Percentiles rank a stretch among this genome's conserved stretches.
These are phyloP conservation scores for Trichomonas gallinae DNA, from an alignment of 208 protist genomes.

Conservation along the genomic window DNA sequence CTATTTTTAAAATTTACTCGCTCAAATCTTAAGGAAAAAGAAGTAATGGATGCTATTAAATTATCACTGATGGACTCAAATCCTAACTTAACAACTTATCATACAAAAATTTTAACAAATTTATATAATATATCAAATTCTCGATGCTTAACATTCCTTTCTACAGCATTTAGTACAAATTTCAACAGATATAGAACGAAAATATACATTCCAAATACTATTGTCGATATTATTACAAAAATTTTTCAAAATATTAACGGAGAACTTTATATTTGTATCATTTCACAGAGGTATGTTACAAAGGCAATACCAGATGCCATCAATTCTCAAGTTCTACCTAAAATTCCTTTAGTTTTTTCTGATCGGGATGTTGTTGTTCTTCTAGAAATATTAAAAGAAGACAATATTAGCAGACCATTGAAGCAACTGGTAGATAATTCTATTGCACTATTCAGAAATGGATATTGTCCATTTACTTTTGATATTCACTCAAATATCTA, in stretches of 20 bases:
- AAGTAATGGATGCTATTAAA: background rate
- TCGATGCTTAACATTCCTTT: background rate
- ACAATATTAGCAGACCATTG: background rate
- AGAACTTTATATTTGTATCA: too few species aligned
- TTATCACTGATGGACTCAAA: background rate
- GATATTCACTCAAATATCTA: background rate
- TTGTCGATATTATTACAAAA: background rate
- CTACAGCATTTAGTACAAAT: background rate
- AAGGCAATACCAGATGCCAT: background rate
- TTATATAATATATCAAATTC: background rate
- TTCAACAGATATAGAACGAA: background rate
- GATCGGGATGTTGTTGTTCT: background rate
- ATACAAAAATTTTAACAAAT: background rate
- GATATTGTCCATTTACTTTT: background rate
- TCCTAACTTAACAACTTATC: background rate
- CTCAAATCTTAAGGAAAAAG: background rate
- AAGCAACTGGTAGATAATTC: background rate
- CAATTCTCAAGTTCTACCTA: background rate
- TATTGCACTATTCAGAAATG: background rate
- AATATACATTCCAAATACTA: background rate
- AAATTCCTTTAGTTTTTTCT: background rate
- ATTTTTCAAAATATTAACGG: background rate
- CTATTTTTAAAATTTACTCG: background rate
- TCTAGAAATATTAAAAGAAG: background rate
- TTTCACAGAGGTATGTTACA: background rate